These are phyloP conservation scores for Globisporangium perplexum DNA, from an alignment of 352 stramenopile species.

Conservation along the genomic window DNA sequence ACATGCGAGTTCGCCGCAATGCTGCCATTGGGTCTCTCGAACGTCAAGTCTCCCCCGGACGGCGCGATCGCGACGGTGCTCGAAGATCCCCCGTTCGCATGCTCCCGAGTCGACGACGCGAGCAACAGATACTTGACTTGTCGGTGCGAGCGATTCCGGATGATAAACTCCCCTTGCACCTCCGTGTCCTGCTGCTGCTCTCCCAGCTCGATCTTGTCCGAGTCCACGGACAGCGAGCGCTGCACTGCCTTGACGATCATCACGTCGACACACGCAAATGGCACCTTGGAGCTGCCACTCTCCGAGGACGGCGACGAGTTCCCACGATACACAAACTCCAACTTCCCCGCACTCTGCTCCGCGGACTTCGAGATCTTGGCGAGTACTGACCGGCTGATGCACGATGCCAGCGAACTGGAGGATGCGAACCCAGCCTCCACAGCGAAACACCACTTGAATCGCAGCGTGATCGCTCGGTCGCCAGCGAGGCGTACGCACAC, in stretches of 20 bases:
- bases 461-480: slow-evolving; percentile 30
- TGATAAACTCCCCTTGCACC: slow-evolving; percentile 49
- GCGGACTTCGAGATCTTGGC: slow-evolving; percentile 47
- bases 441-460: slow-evolving; percentile 65
- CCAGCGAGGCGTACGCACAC: slow-evolving; percentile 30
- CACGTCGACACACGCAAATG: slow-evolving; percentile 38
- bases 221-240: slow-evolving; percentile 59
- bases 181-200: slow-evolving; percentile 68
- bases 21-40: slow-evolving; percentile 68
- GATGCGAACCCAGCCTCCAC: slow-evolving; percentile 52
- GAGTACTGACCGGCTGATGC: slow-evolving; percentile 56
- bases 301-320: slow-evolving; percentile 9
- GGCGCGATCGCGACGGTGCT: slow-evolving; percentile 3
- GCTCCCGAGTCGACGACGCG: slow-evolving; percentile 34
- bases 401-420: slow-evolving; percentile 61
- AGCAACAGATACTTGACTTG: slow-evolving; percentile 71
- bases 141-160: slow-evolving; percentile 66
- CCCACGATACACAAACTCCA: slow-evolving; percentile 39
- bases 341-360: slow-evolving; percentile 47
- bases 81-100: slow-evolving; percentile 6
- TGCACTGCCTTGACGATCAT: slow-evolving; percentile 64
- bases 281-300: slow-evolving; percentile 7
- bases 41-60: slow-evolving; percentile 55
- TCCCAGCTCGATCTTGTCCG: slow-evolving; percentile 66
- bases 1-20: slow-evolving; percentile 46